Base-by-base conservation (phyloP, 169 alveolate genomes). In the Plasmodium vinckei region DNA sequence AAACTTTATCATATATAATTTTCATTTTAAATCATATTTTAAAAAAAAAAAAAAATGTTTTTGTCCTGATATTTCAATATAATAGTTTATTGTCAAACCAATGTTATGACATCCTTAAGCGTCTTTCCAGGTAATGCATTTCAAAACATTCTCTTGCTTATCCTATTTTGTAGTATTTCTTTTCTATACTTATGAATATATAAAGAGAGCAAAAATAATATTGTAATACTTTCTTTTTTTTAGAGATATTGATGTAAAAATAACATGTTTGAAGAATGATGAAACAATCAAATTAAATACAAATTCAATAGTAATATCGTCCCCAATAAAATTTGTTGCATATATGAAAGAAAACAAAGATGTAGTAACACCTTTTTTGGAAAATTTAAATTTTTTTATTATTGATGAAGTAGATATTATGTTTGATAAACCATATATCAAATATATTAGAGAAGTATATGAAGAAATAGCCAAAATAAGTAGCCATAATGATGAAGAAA, bases 371-470 rank as follows among this genome's bases (percentile, higher is more conserved):
- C 15, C 17, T 12, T 77, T 77, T 77, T 56, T 77, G 12, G 10
- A 77, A 15, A 61, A 57, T 19, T 46, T 77, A 61, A 57, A 77
- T 42, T 77, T 77, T 64, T 56, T 77, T 19, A 77, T 77, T 63
- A 77, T 77, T 46, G 88, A 77, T 47, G 88, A 77, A 77, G 88
- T 63, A 68, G 88, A 77, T 51, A 23, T 63, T 19, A 27, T 77
- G 71, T 77, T 77, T 57, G 88, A 77, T 4, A 68, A 77, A 39
- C 88, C 88, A 0, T 56, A 47, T 51, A 54, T 77, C 5, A 77
- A 61, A 77, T 56, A 77, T 56, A 51, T 77, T 21, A 77, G 33
- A 6, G 21, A 13, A 17, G 49, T 77, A 51, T 77, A 57, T 56
- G 59, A 77, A n/a, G 77, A 77, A 64, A 27, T 77, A 17, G 44